These are phyloP conservation scores for Suillus lakei DNA, from an alignment of 768 basidiomycete species.

Conservation along the genomic window DNA sequence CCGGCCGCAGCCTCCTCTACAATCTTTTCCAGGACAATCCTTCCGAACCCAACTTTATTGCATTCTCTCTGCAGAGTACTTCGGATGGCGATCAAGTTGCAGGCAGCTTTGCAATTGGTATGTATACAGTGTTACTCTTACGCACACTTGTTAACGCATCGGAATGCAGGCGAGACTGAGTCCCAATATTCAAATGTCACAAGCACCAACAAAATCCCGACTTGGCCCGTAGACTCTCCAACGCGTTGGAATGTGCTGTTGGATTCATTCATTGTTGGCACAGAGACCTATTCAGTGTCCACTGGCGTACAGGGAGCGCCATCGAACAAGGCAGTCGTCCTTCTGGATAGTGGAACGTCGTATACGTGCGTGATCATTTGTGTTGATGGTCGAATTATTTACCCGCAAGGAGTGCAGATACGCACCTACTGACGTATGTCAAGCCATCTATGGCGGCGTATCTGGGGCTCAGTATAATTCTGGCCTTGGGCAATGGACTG, in stretches of 20 bases:
- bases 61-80: conserved; percentile 72
- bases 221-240: conserved; percentile 71
- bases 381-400: not conserved
- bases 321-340: conserved; percentile 69
- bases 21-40: conserved; percentile 76
- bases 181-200: conserved; percentile 62
- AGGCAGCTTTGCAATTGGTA: conserved; percentile 77
- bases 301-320: conserved; percentile 63
- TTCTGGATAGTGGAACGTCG: conserved; percentile 84
- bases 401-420: conserved; percentile 51
- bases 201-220: conserved; percentile 64
- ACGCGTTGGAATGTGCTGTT: conserved; percentile 78
- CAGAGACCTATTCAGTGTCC: conserved; percentile 53
- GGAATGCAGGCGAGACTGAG: conserved; percentile 65
- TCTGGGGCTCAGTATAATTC: conserved; percentile 65
- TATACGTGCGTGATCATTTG: conserved; percentile 59
- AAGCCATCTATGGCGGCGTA: conserved; percentile 71
- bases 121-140: conserved; percentile 17
- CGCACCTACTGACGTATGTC: conserved; percentile 63
- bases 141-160: not conserved
- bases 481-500: conserved; percentile 61
- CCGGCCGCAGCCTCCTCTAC: conserved; percentile 74
- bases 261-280: conserved; percentile 70
- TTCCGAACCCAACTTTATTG: conserved; percentile 77
- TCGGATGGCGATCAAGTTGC: conserved; percentile 58